Percentiles rank a stretch among this genome's conserved stretches.
These are phyloP conservation scores for Rhynchospora tenuis DNA, from an alignment of 176 grass and related monocot species.

Conservation along the genomic window DNA sequence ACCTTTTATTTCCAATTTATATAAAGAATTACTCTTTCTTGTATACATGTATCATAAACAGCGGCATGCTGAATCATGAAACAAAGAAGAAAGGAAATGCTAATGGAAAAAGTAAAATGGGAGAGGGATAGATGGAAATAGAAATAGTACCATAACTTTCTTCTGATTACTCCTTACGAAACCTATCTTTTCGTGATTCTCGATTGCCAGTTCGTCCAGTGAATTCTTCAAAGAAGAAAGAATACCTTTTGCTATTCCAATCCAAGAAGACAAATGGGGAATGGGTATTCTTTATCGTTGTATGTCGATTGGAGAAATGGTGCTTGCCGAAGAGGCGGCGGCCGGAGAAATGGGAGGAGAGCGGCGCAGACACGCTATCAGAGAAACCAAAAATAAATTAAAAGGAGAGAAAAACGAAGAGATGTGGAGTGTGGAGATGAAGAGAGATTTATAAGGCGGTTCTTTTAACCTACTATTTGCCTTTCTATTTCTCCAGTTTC, in stretches of 20 bases:
- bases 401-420: constrained; percentile 6
- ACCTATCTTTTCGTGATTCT: constrained; percentile 29
- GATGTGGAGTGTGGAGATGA: constrained; percentile 16
- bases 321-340: not conserved
- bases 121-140: not conserved
- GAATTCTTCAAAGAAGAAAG: not conserved
- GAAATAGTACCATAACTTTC: constrained; percentile 39
- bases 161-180: constrained; percentile 25
- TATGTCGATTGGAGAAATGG: not conserved
- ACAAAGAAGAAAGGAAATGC: not conserved
- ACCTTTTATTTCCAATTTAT: constrained; percentile 9
- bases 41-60: not conserved
- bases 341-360: constrained; percentile 20
- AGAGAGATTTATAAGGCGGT: constrained; percentile 24
- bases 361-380: constrained; percentile 14
- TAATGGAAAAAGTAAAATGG: not conserved
- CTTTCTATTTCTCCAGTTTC: not conserved
- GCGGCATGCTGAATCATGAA: not conserved
- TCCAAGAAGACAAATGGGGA: not conserved
- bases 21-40: not conserved
- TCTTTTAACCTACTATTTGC: not conserved
- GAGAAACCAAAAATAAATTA: not conserved
- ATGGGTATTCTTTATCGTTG: not conserved
- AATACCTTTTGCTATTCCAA: not conserved
- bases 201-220: constrained; percentile 23